Evolutionary conservation across 768 basidiomycete genomes (phyloP).

Genomic region (Psilocybe cyanescens): DNA sequence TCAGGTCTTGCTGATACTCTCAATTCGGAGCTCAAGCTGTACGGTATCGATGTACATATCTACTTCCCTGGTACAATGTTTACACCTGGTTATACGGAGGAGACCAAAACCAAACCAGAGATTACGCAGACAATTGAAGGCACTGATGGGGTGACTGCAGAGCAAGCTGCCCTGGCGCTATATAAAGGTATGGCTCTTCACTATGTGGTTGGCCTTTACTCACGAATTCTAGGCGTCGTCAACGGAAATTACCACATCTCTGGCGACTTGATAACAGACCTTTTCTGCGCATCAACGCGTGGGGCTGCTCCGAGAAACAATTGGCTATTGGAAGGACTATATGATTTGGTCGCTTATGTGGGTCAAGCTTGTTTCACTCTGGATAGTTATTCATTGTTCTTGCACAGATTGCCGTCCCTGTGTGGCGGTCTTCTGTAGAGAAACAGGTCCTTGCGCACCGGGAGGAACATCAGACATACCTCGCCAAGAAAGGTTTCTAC

Average conservation of each 20-base stretch:
- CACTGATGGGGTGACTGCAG: constrained; percentile 65
- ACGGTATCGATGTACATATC: constrained; percentile 77
- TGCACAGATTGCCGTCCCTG: constrained; percentile 50
- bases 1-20: constrained; percentile 84
- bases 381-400: constrained; percentile 1
- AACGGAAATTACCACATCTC: constrained; percentile 77
- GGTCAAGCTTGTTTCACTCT: constrained; percentile 23
- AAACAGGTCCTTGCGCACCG: constrained; percentile 47
- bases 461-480: constrained; percentile 50
- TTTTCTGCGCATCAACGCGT: constrained; percentile 72
- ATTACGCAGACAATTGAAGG: constrained; percentile 76
- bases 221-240: constrained; percentile 55
- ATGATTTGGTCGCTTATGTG: constrained; percentile 50
- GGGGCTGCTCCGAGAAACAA: constrained; percentile 67
- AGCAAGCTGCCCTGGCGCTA: constrained; percentile 52
- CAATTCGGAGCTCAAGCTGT: constrained; percentile 77
- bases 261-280: constrained; percentile 63
- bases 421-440: constrained; percentile 58
- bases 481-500: constrained; percentile 49
- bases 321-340: constrained; percentile 57
- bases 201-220: not conserved
- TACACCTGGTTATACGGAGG: constrained; percentile 75
- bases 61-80: constrained; percentile 85
- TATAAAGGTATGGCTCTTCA: not conserved
- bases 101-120: constrained; percentile 77